A percentile compares a stretch with the other conserved stretches of the same genome.
Conservation (phyloP, 169 alveolate species). For the Plasmodium vivax region DNA sequence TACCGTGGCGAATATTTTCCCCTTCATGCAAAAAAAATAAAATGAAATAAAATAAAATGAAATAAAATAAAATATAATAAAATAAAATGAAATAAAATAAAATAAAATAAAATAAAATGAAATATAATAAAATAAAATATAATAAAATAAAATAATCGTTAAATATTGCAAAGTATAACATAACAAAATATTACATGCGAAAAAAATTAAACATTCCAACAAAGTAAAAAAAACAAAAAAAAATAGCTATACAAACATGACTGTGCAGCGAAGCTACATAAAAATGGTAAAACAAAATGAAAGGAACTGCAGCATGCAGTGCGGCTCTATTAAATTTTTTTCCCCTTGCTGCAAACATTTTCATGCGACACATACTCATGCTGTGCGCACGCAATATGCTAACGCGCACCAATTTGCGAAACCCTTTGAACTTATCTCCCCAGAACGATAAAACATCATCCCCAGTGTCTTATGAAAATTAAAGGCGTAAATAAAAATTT, state of each 20-base stretch:
- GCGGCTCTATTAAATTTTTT: neutral
- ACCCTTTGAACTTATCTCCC: neutral
- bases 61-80: too few species aligned
- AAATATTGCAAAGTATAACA: neutral
- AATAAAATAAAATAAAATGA: too few species aligned
- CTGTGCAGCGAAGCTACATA: neutral
- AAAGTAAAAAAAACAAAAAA: neutral
- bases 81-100: too few species aligned
- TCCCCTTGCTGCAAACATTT: neutral
- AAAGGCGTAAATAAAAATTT: neutral
- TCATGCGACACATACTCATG: neutral
- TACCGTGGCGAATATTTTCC: neutral
- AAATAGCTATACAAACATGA: neutral
- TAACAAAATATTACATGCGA: neutral
- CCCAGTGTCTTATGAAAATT: neutral
- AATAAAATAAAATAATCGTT: neutral
- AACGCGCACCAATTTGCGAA: neutral
- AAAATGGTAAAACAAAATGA: neutral
- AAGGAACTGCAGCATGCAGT: neutral
- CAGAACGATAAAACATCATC: neutral
- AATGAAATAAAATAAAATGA: too few species aligned
- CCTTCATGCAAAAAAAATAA: neutral
- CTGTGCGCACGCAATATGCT: neutral
- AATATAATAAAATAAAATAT: too few species aligned
- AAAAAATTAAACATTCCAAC: neutral